phyloP scores from a whole-genome alignment of 2,329 filamentous ascomycete genomes.

The Arthrobotrys musiformis region DNA sequence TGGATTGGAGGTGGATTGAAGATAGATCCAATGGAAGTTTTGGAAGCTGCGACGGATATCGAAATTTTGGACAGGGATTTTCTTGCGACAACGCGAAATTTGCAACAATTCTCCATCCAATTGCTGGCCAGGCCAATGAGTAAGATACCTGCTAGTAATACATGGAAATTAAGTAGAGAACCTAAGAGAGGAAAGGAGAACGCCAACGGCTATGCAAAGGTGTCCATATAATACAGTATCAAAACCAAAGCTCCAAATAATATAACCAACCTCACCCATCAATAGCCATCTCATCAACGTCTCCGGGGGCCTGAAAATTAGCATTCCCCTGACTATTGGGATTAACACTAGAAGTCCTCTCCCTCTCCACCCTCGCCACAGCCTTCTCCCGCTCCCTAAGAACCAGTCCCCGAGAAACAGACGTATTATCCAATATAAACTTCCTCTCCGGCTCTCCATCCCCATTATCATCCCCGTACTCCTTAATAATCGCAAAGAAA shows the following conservation, averaged over 20 bases:
- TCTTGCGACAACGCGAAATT: constrained; percentile 37
- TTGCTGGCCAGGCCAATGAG: no score
- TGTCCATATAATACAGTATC: neutral
- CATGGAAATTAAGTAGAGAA: neutral
- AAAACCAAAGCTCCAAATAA: neutral
- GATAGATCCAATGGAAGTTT: neutral
- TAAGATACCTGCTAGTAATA: no score
- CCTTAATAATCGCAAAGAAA: constrained; percentile 40
- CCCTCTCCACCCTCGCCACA: neutral
- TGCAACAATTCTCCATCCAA: no score
- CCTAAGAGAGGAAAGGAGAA: neutral
- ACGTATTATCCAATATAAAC: constrained; percentile 39
- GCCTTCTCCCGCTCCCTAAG: constrained; percentile 5
- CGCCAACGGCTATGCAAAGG: constrained; percentile 22
- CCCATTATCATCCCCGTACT: constrained; percentile 30
- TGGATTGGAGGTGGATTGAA: neutral
- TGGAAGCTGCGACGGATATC: constrained; percentile 12
- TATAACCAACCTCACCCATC: neutral
- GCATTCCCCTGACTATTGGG: neutral
- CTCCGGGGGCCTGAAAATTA: neutral
- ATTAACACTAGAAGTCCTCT: neutral
- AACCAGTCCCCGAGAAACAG: constrained; percentile 23
- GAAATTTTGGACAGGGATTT: constrained; percentile 37
- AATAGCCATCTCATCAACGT: constrained; percentile 16
- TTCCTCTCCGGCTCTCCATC: constrained; percentile 19